Percentiles rank a stretch among this genome's conserved stretches.
phyloP scores from a whole-genome alignment of 2,329 filamentous ascomycete species.

The Calonectria montana region DNA sequence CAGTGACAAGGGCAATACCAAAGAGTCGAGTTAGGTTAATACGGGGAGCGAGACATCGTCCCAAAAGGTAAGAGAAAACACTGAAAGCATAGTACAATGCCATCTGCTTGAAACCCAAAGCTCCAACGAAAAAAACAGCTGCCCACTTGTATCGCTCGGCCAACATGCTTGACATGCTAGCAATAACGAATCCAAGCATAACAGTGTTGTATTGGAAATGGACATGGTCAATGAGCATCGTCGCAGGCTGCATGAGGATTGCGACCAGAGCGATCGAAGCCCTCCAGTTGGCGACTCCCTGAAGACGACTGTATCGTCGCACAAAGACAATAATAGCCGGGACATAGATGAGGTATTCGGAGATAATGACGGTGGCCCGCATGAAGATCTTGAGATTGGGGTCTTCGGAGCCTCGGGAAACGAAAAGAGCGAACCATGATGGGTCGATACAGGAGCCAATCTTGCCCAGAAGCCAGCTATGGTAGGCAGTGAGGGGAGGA shows the following conservation, averaged over 20 bases:
- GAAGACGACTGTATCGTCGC: constrained; percentile 80
- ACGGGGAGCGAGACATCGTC: constrained; percentile 82
- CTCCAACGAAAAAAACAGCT: constrained; percentile 91
- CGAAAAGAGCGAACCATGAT: constrained; percentile 87
- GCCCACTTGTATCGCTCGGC: constrained; percentile 89
- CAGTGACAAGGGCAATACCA: constrained; percentile 79
- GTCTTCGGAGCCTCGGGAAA: constrained; percentile 85
- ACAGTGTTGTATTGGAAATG: constrained; percentile 99
- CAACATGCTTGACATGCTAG: constrained; percentile 88
- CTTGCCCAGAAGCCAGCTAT: constrained; percentile 94
- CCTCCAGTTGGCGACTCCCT: constrained; percentile 84
- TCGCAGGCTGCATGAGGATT: constrained; percentile 90
- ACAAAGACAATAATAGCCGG: constrained; percentile 89
- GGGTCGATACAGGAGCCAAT: constrained; percentile 84
- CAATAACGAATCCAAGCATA: constrained; percentile 92
- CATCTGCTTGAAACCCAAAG: constrained; percentile 99
- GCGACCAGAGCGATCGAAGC: constrained; percentile 87
- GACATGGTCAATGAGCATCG: constrained; percentile 92
- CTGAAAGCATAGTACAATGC: constrained; percentile 95
- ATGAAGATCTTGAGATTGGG: constrained; percentile 90
- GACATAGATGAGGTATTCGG: constrained; percentile 90
- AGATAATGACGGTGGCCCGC: constrained; percentile 90
- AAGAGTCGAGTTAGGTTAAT: constrained; percentile 76
- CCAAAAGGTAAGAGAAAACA: constrained; percentile 91
- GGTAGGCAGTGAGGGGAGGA: constrained; percentile 96